These are phyloP conservation scores for Penicillium corylophilum DNA, from an alignment of 2,329 filamentous ascomycete species.

Conservation along the genomic window DNA sequence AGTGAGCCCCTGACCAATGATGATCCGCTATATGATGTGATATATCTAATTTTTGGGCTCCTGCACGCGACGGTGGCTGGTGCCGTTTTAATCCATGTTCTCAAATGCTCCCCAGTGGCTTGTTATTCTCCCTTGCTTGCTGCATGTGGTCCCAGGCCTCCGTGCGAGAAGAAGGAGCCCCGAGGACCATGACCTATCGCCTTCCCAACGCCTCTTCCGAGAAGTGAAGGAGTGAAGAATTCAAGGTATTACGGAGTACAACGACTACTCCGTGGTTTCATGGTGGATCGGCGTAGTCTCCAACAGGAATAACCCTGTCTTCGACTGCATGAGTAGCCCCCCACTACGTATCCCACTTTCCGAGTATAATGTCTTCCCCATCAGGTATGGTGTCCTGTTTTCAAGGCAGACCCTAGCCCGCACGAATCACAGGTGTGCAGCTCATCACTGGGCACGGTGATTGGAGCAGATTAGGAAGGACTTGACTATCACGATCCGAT, in stretches of 20 bases:
- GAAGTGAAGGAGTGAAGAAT: not conserved
- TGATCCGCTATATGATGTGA: slow-evolving; percentile 10
- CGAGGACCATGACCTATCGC: slow-evolving; percentile 9
- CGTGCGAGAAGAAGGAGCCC: not conserved
- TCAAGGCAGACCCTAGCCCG: slow-evolving; percentile 3
- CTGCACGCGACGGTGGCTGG: slow-evolving; percentile 19
- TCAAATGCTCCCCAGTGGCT: slow-evolving; percentile 2
- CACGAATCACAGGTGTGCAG: slow-evolving; percentile 10
- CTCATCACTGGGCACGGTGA: slow-evolving; percentile 6
- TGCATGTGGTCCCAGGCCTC: slow-evolving; percentile 1
- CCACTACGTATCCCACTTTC: no score
- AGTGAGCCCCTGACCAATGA: not conserved
- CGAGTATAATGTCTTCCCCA: slow-evolving; percentile 5
- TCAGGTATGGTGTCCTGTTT: not conserved
- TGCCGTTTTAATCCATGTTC: slow-evolving; percentile 1
- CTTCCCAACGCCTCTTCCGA: not conserved
- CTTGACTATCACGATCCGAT: slow-evolving; percentile 16
- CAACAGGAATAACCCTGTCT: slow-evolving; percentile 8
- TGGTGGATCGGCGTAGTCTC: not conserved
- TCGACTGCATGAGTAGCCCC: slow-evolving; percentile 14
- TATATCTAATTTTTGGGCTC: slow-evolving; percentile 10
- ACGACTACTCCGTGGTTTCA: not conserved
- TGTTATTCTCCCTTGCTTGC: slow-evolving; percentile 6
- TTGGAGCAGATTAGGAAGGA: slow-evolving; percentile 17
- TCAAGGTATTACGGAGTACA: not conserved